Percentiles rank a stretch among this genome's conserved stretches.
Conservation (phyloP, 805 yeast genomes). For the Helenozyma rhizophorensis region DNA sequence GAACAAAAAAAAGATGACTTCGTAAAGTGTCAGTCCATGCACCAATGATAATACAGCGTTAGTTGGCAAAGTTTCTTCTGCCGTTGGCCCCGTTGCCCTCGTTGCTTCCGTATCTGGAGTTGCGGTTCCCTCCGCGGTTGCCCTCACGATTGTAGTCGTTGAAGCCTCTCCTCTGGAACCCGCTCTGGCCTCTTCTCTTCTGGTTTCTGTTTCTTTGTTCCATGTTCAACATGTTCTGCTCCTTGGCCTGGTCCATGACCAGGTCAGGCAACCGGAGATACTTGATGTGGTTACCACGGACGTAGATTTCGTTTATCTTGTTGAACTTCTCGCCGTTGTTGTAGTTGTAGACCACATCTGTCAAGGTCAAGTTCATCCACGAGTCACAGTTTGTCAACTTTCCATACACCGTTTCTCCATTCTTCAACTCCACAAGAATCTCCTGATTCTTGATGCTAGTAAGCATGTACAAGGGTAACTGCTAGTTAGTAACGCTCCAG, state of each 20-base stretch:
- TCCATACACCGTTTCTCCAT: slow-evolving; percentile 88
- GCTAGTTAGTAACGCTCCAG: slow-evolving; percentile 6
- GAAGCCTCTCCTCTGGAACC: slow-evolving; percentile 21
- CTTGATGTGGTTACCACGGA: slow-evolving; percentile 82
- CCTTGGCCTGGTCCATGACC: slow-evolving; percentile 70
- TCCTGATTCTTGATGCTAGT: slow-evolving; percentile 90
- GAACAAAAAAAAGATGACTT: slow-evolving; percentile 1
- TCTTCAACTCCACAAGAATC: slow-evolving; percentile 82
- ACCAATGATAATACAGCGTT: too few relatives aligned
- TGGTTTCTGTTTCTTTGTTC: slow-evolving; percentile 46
- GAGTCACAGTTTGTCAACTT: slow-evolving; percentile 80
- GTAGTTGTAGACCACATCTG: slow-evolving; percentile 67
- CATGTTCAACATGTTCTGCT: slow-evolving; percentile 50
- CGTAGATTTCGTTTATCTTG: slow-evolving; percentile 68
- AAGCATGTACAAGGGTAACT: slow-evolving; percentile 88
- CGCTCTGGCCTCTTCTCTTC: slow-evolving; percentile 36
- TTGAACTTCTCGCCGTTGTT: slow-evolving; percentile 56
- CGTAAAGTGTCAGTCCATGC: too few relatives aligned
- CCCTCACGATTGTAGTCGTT: slow-evolving; percentile 25
- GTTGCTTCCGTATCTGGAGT: slow-evolving; percentile 7
- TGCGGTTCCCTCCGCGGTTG: slow-evolving; percentile 4
- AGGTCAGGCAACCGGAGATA: slow-evolving; percentile 72
- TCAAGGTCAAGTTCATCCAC: slow-evolving; percentile 90
- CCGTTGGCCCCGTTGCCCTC: slow-evolving; percentile 16
- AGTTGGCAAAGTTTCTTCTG: slow-evolving; percentile 10